These are phyloP conservation scores for Excoecaria cochinchinensis DNA, from an alignment of 345 rosid species.

Conservation along the genomic window DNA sequence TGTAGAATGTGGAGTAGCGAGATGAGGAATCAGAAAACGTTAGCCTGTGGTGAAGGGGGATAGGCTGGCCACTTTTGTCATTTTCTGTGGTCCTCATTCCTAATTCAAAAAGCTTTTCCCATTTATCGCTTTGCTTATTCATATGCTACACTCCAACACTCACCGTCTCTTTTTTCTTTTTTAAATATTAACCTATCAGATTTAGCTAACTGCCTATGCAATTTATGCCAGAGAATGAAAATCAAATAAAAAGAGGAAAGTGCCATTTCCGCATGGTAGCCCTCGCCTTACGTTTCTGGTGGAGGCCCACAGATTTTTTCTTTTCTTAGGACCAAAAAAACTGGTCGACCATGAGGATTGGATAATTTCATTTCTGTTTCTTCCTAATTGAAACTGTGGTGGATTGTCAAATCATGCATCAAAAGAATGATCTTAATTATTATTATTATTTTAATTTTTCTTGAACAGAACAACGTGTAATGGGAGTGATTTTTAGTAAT, in stretches of 20 bases:
- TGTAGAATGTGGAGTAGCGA: background rate
- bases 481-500: background rate
- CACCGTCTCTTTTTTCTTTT: background rate
- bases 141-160: background rate
- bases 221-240: background rate
- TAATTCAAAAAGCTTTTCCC: background rate
- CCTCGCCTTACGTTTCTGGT: background rate
- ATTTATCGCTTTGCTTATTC: background rate
- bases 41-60: background rate
- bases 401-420: background rate
- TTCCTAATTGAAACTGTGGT: background rate
- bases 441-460: too few species aligned
- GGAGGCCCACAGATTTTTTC: background rate
- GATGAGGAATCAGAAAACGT: background rate
- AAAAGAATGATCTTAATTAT: too few species aligned
- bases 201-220: too few species aligned
- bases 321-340: too few species aligned
- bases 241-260: background rate
- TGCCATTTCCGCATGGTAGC: background rate
- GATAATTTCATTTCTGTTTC: background rate
- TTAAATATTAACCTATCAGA: too few species aligned
- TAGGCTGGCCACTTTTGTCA: background rate
- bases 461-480: background rate
- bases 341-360: too few species aligned
- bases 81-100: too few species aligned